Percentiles rank a stretch among this genome's conserved stretches.
These are phyloP conservation scores for Scheffersomyces segobiensis DNA, from an alignment of 1,139 yeast genomes.

Conservation along the genomic window DNA sequence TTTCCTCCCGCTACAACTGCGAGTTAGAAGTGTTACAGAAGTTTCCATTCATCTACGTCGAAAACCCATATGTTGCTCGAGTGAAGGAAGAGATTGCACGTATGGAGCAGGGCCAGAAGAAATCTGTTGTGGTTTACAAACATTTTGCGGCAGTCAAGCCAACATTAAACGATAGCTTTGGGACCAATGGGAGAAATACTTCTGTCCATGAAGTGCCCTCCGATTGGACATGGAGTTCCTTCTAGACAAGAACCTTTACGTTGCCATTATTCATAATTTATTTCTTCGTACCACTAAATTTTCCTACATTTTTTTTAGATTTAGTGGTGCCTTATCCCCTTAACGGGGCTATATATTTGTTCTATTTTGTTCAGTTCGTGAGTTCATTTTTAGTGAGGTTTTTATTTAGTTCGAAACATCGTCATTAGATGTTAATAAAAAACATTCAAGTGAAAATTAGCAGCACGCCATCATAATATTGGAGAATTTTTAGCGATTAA, in stretches of 20 bases:
- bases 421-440: neutral
- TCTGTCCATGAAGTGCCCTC: constrained; percentile 26
- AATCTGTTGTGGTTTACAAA: neutral
- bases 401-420: neutral
- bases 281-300: neutral
- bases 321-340: neutral
- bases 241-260: constrained; percentile 17
- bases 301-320: neutral
- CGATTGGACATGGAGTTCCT: constrained; percentile 53
- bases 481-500: neutral
- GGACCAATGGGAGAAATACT: constrained; percentile 8
- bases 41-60: constrained; percentile 36
- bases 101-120: constrained; percentile 6
- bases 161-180: constrained; percentile 1
- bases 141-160: neutral
- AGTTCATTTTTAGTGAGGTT: neutral
- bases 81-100: constrained; percentile 3
- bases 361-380: neutral
- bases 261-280: neutral
- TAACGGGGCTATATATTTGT: neutral
- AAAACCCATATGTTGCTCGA: constrained; percentile 34
- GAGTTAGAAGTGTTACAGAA: constrained; percentile 5
- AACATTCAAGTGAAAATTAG: neutral
- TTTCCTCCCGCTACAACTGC: constrained; percentile 1
- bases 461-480: neutral